Evolutionary conservation across 805 yeast genomes (phyloP), one percentile per base, ranked within the genome.

Genomic region (Metschnikowia colocasiae): DNA sequence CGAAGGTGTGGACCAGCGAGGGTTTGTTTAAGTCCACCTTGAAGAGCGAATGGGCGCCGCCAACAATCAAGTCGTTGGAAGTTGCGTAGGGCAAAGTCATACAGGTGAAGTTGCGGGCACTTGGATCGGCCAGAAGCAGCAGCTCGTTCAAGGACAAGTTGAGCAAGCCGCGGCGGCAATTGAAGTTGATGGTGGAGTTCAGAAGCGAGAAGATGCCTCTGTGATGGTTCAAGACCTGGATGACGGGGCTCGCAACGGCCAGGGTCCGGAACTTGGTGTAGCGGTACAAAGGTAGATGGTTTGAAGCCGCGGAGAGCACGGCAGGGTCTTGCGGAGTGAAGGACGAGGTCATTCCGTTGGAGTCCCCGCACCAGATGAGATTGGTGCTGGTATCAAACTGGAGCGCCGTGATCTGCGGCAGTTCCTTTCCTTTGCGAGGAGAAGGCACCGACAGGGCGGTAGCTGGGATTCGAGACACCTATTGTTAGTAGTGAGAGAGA

Each of bases 301-400:
- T 40, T 6, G 51, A 15, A 19, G 48, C 39, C 3, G 31, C 22
- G 25, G 43, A 26, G 22, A 43, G 47, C 6, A 27, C 50, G 29
- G 42, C 52, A 49, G 40, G 57, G 29, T 55, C 57, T 6, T 48
- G 50, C 22, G 68, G 61, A 2, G 69, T 56, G 50, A 59, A 67
- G n/a, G 73, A 67, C 9, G 64, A 53, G 5, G 73, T 56, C 52
- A 58, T 61, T 3, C 91, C 87, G 32, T 70, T 74, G 1, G 79
- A 63, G 60, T 87, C 94, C 15, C 95, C 96, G 1, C 83, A 74
- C 98, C 98, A 92, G 1, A 91, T 61, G 38, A 94, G 69, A 56
- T 91, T 94, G 49, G 82, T 78, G n/a, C 76, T 67, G 31, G 75
- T 75, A 65, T 91, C 97, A 62, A 90, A 90, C 43, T 50, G 52